These are phyloP conservation scores for Sporothrix humicola DNA, from an alignment of 2,329 filamentous ascomycete genomes.

Conservation along the genomic window DNA sequence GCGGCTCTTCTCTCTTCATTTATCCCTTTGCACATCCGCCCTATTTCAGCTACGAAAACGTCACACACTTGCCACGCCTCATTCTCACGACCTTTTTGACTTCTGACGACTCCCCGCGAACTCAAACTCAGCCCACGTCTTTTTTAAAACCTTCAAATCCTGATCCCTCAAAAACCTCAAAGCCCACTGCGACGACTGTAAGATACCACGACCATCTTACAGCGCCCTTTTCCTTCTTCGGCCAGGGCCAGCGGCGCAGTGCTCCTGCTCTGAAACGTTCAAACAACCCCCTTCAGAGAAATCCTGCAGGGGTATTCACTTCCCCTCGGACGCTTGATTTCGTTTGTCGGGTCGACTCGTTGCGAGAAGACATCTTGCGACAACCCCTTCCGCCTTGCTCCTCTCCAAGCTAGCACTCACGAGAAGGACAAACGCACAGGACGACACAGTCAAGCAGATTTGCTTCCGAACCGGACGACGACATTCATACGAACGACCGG, in stretches of 20 bases:
- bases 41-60: background rate
- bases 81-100: background rate
- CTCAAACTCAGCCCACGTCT: background rate
- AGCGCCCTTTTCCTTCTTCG: constrained; percentile 4
- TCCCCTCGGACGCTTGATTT: background rate
- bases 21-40: background rate
- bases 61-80: background rate
- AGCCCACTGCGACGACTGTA: too few relatives aligned
- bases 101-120: background rate
- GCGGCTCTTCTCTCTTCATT: background rate
- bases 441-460: background rate
- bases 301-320: background rate
- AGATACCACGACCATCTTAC: background rate
- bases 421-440: background rate
- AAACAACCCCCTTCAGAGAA: constrained; percentile 5
- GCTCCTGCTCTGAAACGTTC: constrained; percentile 18
- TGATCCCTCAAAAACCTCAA: too few relatives aligned
- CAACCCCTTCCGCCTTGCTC: background rate
- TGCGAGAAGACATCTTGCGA: background rate
- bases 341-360: background rate
- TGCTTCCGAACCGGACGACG: background rate
- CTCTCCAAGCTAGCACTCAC: background rate
- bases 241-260: constrained; percentile 4
- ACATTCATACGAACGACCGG: background rate
- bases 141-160: too few relatives aligned